Evolutionary conservation across 106 monocot species (phyloP).

Genomic region (Dactylorhiza incarnata): DNA sequence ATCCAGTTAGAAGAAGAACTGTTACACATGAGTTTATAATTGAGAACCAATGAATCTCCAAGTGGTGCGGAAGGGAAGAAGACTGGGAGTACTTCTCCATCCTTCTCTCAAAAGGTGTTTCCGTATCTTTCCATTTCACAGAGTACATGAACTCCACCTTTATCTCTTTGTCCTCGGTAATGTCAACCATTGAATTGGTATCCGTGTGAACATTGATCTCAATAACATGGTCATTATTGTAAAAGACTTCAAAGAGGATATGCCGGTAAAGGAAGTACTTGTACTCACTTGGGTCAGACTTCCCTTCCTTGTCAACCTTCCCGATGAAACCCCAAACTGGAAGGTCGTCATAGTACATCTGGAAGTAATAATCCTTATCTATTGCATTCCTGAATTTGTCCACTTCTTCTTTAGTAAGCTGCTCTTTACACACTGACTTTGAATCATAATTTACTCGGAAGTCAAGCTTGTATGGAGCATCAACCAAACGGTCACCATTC

Average conservation of each 20-base stretch:
- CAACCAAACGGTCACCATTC: constrained; percentile 52
- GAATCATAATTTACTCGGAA: constrained; percentile 32
- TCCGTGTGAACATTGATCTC: constrained; percentile 34
- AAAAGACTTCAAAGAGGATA: constrained; percentile 38
- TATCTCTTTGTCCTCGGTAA: constrained; percentile 13
- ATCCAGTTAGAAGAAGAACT: constrained; percentile 47
- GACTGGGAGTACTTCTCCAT: constrained; percentile 58
- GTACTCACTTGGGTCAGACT: constrained; percentile 9
- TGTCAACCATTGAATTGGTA: constrained; percentile 25
- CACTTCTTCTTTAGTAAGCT: constrained; percentile 32
- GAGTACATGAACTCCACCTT: constrained; percentile 52
- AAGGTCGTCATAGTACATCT: constrained; percentile 10
- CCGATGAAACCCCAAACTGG: constrained; percentile 8
- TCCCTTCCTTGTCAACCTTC: not conserved
- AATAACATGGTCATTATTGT: constrained; percentile 41
- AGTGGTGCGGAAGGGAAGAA: constrained; percentile 29
- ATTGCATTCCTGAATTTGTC: constrained; percentile 35
- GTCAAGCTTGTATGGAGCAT: constrained; percentile 63
- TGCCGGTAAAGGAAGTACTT: constrained; percentile 45
- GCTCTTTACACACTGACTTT: constrained; percentile 25
- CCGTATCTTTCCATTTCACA: constrained; percentile 44
- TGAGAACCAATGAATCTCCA: constrained; percentile 62
- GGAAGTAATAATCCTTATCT: constrained; percentile 44
- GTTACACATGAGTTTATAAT: constrained; percentile 56
- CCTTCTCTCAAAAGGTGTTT: constrained; percentile 44